Base-by-base conservation (phyloP, 345 rosid species). In the Corchorus olitorius region DNA sequence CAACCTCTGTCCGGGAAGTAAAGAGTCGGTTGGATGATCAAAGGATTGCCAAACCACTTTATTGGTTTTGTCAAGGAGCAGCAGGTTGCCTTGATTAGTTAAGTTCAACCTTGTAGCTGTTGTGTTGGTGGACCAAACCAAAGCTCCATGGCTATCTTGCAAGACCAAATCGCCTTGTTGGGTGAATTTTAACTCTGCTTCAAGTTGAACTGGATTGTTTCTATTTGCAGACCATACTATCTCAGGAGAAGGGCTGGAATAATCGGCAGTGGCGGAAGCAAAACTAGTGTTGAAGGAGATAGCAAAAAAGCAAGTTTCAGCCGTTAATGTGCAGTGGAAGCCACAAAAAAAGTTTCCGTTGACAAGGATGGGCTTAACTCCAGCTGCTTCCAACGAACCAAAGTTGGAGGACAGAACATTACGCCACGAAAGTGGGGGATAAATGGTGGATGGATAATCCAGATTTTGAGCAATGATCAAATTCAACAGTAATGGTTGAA, bases 221-320 rank as follows among this genome's bases (percentile, higher is more conserved):
- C 75, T 41, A 16, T 81, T 84, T 9, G 87, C 82, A 67, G 72
- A 73, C 84, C 87, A 81, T 15, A 74, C 84, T 14, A 64, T 64
- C 1, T 33, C 4, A 33, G 19, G 68, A 15, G 48, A 64, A 64
- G 11, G 45, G 58, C 8, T 16, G 6, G 43, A 6, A 39, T 39
- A 1, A 39, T 6, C 43, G 43, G 43, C 43, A 2, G 27, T 27
- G 27, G 43, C 43, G 6, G 43, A 1, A 39, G 4, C 43, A 39
- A 39, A 39, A 39, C 43, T 39, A 6, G 43, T 39, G 43, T 3
- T 6, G 5, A 39, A 39, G 43, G 43, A 39, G 43, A 39, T 39
- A 39, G 43, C 43, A 6, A 39, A 39, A 39, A 3, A 2, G 43
- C 43, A 39, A 39, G 5, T 39, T 39, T 39, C 43, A 39, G 43